phyloP scores from a whole-genome alignment of 148 eudicot genomes.

The Silene uniflora region DNA sequence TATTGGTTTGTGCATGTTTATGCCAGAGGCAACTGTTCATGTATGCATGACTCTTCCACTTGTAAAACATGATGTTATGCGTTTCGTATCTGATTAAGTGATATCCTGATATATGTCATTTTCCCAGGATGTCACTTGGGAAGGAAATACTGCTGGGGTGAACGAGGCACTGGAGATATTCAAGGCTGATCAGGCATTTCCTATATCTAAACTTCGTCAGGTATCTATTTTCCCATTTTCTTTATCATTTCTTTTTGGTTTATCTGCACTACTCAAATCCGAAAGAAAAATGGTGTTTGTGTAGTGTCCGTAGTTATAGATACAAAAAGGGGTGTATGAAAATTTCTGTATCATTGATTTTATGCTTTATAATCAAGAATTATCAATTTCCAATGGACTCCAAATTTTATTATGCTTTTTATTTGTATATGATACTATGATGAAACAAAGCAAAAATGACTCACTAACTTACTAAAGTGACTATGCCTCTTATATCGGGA shows the following conservation, averaged over 20 bases:
- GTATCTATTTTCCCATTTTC: conserved; percentile 28
- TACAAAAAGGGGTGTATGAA: neutral
- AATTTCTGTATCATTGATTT: neutral
- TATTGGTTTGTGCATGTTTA: conserved; percentile 92
- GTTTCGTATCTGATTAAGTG: neutral
- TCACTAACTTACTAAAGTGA: neutral
- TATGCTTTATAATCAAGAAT: neutral
- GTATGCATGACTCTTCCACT: conserved; percentile 37
- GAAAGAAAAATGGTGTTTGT: neutral
- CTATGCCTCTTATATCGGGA: neutral
- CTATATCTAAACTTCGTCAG: conserved; percentile 53
- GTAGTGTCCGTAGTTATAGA: neutral
- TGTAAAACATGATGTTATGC: conserved; percentile 6
- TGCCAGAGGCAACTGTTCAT: conserved; percentile 71
- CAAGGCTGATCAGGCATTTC: conserved; percentile 76
- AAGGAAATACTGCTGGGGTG: conserved; percentile 82
- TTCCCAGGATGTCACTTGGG: conserved; percentile 80
- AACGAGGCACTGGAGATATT: conserved; percentile 66
- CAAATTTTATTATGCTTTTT: neutral
- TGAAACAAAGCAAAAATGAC: neutral
- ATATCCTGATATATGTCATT: neutral
- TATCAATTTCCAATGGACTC: neutral
- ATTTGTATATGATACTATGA: neutral
- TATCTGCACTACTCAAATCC: neutral
- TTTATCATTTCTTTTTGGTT: neutral